Evolutionary conservation across 371 early-diverging fungal genomes (phyloP).

Genomic region (Rhizopus delemar): DNA sequence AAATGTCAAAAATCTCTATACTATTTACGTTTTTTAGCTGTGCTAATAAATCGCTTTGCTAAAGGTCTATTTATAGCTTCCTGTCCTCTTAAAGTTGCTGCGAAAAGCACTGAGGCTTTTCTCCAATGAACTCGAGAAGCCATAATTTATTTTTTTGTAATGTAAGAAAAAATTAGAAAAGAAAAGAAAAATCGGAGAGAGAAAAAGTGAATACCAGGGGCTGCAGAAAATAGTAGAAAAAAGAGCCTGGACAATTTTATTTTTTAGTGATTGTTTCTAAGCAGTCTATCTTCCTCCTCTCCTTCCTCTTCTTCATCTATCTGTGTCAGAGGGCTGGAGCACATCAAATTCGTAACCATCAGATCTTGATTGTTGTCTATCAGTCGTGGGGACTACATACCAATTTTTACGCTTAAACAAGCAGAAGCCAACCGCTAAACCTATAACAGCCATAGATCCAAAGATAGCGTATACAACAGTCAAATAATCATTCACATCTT

Average conservation of each 20-base stretch:
- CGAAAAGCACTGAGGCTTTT: conserved; percentile 6
- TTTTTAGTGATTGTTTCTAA: conserved; percentile 1
- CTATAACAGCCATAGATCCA: conserved; percentile 23
- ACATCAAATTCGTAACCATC: conserved; percentile 33
- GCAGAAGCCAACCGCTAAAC: conserved; percentile 20
- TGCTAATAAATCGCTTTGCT: conserved; percentile 16
- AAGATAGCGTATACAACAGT: conserved; percentile 19
- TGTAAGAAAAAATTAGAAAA: conserved; percentile 8
- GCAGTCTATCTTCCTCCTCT: conserved; percentile 1
- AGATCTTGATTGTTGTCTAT: conserved; percentile 7
- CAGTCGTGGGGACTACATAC: background rate
- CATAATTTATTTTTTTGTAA: conserved; percentile 6
- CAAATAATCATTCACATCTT: background rate
- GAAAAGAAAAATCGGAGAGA: conserved; percentile 5
- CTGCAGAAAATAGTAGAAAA: conserved; percentile 6
- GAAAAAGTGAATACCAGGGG: conserved; percentile 7
- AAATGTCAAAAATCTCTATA: conserved; percentile 1
- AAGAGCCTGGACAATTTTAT: background rate
- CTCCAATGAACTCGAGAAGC: conserved; percentile 13
- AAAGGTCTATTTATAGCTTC: conserved; percentile 2
- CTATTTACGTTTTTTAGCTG: conserved; percentile 8
- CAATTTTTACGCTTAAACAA: conserved; percentile 19
- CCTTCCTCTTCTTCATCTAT: conserved; percentile 26
- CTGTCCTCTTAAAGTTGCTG: conserved; percentile 7
- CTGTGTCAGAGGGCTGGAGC: conserved; percentile 26